A percentile compares a stretch with the other conserved stretches of the same genome.
Evolutionary conservation across 192 early-diverging fungal genomes (phyloP).

Genomic region (Backusella psychrophila): DNA sequence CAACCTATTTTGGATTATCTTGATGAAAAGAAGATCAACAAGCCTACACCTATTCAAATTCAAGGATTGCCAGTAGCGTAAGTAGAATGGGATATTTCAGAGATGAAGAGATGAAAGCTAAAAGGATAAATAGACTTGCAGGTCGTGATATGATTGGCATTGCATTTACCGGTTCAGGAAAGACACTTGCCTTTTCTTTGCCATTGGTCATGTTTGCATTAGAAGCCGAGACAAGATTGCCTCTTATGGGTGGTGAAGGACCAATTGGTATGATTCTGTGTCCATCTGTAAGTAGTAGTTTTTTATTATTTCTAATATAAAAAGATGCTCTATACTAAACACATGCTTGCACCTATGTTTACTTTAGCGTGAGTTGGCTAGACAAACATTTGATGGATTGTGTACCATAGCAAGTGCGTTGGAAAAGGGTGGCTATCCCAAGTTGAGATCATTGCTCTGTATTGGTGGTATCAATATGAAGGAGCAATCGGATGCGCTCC

Average conservation of each 20-base stretch:
- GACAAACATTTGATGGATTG: constrained; percentile 90
- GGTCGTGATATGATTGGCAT: constrained; percentile 98
- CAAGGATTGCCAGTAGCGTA: constrained; percentile 92
- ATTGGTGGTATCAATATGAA: constrained; percentile 95
- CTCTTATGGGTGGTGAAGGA: constrained; percentile 82
- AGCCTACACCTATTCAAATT: constrained; percentile 95
- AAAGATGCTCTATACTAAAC: not conserved
- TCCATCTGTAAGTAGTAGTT: constrained; percentile 76
- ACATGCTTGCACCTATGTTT: not conserved
- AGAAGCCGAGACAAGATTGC: constrained; percentile 86
- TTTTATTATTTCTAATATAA: not conserved
- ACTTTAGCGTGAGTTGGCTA: constrained; percentile 84
- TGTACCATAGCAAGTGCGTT: constrained; percentile 61
- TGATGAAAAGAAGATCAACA: constrained; percentile 74
- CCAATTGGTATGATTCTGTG: constrained; percentile 93
- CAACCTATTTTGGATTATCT: constrained; percentile 75
- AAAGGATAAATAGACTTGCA: constrained; percentile 45
- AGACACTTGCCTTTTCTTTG: constrained; percentile 92
- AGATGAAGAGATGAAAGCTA: too few species aligned
- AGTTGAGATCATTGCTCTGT: constrained; percentile 77
- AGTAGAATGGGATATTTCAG: constrained; percentile 11
- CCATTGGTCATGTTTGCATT: constrained; percentile 93
- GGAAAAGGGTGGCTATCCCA: constrained; percentile 62
- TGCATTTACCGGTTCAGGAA: constrained; percentile 97
- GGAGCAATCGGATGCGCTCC: constrained; percentile 75